Percentiles rank a stretch among this genome's conserved stretches.
Conservation (phyloP, 1,139 yeast genomes). For the Yamadazyma mexicana region DNA sequence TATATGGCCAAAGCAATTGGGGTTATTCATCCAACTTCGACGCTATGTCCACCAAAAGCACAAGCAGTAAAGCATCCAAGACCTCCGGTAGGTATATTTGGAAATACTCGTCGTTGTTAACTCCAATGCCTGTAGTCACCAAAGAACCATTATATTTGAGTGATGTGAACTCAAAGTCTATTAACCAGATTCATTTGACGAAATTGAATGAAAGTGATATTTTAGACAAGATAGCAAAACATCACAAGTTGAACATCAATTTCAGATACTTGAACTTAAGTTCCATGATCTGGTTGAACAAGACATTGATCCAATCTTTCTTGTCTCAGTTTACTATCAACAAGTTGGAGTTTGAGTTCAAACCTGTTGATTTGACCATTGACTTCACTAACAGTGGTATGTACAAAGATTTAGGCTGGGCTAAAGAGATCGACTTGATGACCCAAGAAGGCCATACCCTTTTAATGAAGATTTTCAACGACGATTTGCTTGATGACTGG, state of each 20-base stretch:
- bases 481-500: constrained; percentile 28
- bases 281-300: constrained; percentile 56
- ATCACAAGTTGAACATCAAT: constrained; percentile 21
- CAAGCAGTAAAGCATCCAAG: constrained; percentile 5
- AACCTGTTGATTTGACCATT: constrained; percentile 27
- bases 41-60: constrained; percentile 11
- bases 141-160: constrained; percentile 44
- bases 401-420: constrained; percentile 60
- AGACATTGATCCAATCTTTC: constrained; percentile 35
- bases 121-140: constrained; percentile 36
- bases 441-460: constrained; percentile 30
- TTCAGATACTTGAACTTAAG: constrained; percentile 35
- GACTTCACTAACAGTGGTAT: constrained; percentile 60
- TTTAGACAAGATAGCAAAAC: constrained; percentile 28
- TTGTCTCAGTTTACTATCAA: constrained; percentile 17
- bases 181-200: constrained; percentile 32
- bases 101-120: constrained; percentile 25
- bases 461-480: constrained; percentile 32
- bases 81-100: constrained; percentile 8
- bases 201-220: constrained; percentile 40
- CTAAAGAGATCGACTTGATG: constrained; percentile 35
- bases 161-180: constrained; percentile 41
- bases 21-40: constrained; percentile 9
- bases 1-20: constrained; percentile 12
- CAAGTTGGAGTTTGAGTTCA: constrained; percentile 6